Conservation (phyloP, 176 grass and related monocot species). For the Poa annua region DNA sequence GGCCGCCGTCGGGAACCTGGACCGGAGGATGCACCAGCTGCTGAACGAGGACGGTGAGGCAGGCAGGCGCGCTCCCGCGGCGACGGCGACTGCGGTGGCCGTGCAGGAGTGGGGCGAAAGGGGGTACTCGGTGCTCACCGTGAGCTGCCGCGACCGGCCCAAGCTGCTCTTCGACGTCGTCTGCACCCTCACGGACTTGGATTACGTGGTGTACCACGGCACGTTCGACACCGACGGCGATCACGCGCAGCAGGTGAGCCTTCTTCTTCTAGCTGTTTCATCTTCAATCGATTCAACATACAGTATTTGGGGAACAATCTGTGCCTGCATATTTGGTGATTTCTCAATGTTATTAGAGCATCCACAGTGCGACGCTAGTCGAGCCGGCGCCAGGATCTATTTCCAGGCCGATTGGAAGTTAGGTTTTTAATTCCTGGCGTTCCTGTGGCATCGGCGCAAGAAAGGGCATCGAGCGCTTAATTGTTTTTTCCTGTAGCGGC, state of each 20-base stretch:
- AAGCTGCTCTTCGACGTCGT: slow-evolving; percentile 96
- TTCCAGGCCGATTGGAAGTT: too few species aligned
- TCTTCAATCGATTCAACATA: background rate
- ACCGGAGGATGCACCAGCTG: slow-evolving; percentile 90
- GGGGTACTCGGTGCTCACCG: slow-evolving; percentile 84
- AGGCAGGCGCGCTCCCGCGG: slow-evolving; percentile 21
- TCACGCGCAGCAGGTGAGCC: slow-evolving; percentile 73
- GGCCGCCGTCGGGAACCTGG: slow-evolving; percentile 43
- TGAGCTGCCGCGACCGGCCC: slow-evolving; percentile 77
- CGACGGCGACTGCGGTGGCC: slow-evolving; percentile 35
- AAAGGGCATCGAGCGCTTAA: too few species aligned
- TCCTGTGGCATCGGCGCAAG: too few species aligned
- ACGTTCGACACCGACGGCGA: slow-evolving; percentile 74
- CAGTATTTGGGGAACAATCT: too few species aligned
- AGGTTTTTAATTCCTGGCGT: too few species aligned
- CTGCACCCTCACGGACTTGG: slow-evolving; percentile 88
- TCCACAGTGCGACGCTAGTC: too few species aligned
- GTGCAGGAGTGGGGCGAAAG: slow-evolving; percentile 74
- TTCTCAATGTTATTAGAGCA: background rate
- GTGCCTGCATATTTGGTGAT: background rate
- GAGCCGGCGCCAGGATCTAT: too few species aligned
- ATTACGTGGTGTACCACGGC: slow-evolving; percentile 92
- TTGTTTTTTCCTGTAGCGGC: too few species aligned
- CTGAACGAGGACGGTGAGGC: slow-evolving; percentile 66
- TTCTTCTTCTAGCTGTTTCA: slow-evolving; percentile 7